phyloP scores from a whole-genome alignment of 2,329 filamentous ascomycete species.

The Colletotrichum cuscutae region DNA sequence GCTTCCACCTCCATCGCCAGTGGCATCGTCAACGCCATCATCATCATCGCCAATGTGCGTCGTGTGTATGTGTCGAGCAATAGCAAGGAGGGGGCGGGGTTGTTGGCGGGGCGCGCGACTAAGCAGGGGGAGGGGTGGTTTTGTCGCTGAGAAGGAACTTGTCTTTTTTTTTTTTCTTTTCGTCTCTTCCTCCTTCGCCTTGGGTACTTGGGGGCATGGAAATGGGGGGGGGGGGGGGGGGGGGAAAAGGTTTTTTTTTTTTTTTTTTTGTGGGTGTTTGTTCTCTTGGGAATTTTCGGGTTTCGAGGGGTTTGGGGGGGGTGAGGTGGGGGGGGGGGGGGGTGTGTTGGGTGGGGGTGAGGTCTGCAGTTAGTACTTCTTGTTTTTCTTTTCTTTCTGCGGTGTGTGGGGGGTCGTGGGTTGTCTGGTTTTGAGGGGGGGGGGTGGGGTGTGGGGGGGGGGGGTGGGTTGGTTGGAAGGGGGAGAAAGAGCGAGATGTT shows the following conservation, averaged over 20 bases:
- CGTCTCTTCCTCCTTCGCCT: background rate
- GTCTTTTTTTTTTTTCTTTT: background rate
- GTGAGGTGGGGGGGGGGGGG: too few relatives aligned
- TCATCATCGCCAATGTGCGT: slow-evolving; percentile 19
- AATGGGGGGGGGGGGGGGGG: slow-evolving; percentile 13
- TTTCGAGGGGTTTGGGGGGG: too few relatives aligned
- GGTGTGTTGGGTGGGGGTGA: too few relatives aligned
- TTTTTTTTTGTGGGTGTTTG: too few relatives aligned
- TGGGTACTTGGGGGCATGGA: slow-evolving; percentile 1
- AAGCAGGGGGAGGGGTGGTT: slow-evolving; percentile 27
- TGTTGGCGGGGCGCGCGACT: slow-evolving; percentile 31
- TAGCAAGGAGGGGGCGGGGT: slow-evolving; percentile 36
- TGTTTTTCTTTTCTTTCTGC: too few relatives aligned
- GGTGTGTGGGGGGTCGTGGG: too few relatives aligned
- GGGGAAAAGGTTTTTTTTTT: too few relatives aligned
- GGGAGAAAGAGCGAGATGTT: slow-evolving; percentile 19
- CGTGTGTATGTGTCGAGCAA: slow-evolving; percentile 4
- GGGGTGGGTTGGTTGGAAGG: slow-evolving; percentile 9
- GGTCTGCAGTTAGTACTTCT: too few relatives aligned
- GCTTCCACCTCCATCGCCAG: background rate
- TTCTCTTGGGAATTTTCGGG: too few relatives aligned
- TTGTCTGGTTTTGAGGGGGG: too few relatives aligned
- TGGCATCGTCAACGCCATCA: slow-evolving; percentile 7
- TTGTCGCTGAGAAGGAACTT: background rate
- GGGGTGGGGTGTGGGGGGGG: too few relatives aligned